phyloP scores from a whole-genome alignment of 768 basidiomycete species.

The Suillus bovinus region DNA sequence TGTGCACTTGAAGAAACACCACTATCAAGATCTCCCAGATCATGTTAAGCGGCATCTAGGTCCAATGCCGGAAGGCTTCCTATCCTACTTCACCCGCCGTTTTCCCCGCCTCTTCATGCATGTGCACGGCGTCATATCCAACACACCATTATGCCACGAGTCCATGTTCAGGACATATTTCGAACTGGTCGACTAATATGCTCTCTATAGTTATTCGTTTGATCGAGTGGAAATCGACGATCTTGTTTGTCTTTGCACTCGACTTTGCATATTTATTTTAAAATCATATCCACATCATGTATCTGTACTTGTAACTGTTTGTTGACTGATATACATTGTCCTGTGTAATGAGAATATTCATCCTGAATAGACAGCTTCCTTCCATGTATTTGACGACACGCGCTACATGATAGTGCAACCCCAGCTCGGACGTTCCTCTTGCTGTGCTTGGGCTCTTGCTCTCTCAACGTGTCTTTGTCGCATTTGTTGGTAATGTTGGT shows the following conservation, averaged over 20 bases:
- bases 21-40: conserved; percentile 96
- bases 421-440: conserved; percentile 17
- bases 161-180: conserved; percentile 93
- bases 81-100: conserved; percentile 91
- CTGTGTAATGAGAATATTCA: conserved; percentile 5
- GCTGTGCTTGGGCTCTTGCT: conserved; percentile 1
- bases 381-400: background rate
- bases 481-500: background rate
- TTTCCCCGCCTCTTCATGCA: conserved; percentile 92
- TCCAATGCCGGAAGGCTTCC: conserved; percentile 88
- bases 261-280: conserved; percentile 12
- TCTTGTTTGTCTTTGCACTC: conserved; percentile 2
- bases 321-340: conserved; percentile 2
- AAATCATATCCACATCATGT: conserved; percentile 11
- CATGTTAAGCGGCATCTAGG: conserved; percentile 88
- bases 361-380: background rate
- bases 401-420: conserved; percentile 27
- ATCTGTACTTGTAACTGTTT: conserved; percentile 13
- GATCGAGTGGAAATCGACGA: conserved; percentile 13
- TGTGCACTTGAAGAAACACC: conserved; percentile 72
- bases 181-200: conserved; percentile 54
- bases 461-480: background rate
- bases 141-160: conserved; percentile 73
- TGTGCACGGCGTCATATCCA: conserved; percentile 80
- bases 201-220: conserved; percentile 12